These are phyloP conservation scores for Diaporthe citrichinensis DNA, from an alignment of 2,329 filamentous ascomycete species.

Conservation along the genomic window DNA sequence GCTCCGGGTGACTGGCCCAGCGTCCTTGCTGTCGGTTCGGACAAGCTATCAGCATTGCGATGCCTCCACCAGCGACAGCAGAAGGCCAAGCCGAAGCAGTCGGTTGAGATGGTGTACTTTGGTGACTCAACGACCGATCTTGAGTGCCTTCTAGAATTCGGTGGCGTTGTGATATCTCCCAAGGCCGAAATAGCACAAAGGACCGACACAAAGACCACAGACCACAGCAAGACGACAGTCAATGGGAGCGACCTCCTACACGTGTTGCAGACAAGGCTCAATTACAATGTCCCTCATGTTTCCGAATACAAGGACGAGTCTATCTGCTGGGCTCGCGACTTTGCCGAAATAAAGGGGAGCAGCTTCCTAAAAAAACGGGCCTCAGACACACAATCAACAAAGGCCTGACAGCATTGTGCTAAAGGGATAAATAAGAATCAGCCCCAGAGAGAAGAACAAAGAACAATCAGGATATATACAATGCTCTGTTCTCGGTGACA, in stretches of 20 bases:
- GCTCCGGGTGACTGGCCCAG: background rate
- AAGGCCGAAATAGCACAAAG: slow-evolving; percentile 41
- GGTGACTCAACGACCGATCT: slow-evolving; percentile 72
- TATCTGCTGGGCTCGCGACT: slow-evolving; percentile 60
- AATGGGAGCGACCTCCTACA: slow-evolving; percentile 51
- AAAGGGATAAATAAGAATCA: background rate
- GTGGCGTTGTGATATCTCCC: slow-evolving; percentile 63
- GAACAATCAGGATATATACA: background rate
- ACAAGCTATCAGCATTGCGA: slow-evolving; percentile 59
- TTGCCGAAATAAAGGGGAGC: slow-evolving; percentile 57
- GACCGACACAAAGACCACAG: background rate
- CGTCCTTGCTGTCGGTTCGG: slow-evolving; percentile 43
- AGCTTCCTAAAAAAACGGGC: slow-evolving; percentile 44
- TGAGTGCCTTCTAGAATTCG: slow-evolving; percentile 62
- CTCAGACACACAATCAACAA: background rate
- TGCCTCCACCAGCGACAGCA: slow-evolving; percentile 49
- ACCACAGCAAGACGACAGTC: background rate
- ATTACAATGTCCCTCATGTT: slow-evolving; percentile 56
- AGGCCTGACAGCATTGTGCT: background rate
- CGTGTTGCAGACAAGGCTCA: slow-evolving; percentile 56
- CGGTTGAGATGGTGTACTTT: slow-evolving; percentile 60
- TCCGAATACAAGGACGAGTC: slow-evolving; percentile 41
- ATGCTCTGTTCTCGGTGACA: background rate
- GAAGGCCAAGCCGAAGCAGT: slow-evolving; percentile 38
- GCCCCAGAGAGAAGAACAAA: background rate